These are phyloP conservation scores for Melampsora larici-populina DNA, from an alignment of 1,284 basidiomycete genomes.

Conservation along the genomic window DNA sequence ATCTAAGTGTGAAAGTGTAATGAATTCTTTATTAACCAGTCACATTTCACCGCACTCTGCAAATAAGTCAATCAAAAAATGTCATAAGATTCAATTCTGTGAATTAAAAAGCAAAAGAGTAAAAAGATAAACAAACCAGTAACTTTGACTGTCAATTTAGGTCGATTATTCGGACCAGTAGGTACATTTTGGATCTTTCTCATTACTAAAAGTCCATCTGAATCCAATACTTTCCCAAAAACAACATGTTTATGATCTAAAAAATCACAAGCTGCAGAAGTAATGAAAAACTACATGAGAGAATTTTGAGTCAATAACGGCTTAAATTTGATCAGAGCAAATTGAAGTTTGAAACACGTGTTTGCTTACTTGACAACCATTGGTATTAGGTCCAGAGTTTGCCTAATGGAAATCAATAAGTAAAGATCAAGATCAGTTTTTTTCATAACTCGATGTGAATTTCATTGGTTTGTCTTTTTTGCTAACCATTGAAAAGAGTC, in stretches of 20 bases:
- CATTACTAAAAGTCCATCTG: constrained; percentile 75
- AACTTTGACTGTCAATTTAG: constrained; percentile 78
- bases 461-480: no score
- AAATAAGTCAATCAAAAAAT: constrained; percentile 22
- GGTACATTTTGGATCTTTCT: constrained; percentile 92
- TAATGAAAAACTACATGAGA: constrained; percentile 83
- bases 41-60: constrained; percentile 60
- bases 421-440: neutral
- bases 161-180: constrained; percentile 79
- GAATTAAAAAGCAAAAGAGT: no score
- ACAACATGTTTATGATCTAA: constrained; percentile 91
- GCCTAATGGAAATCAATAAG: constrained; percentile 60
- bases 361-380: constrained; percentile 73
- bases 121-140: constrained; percentile 61
- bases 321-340: constrained; percentile 50
- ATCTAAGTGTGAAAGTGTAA: no score
- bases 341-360: neutral
- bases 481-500: constrained; percentile 52
- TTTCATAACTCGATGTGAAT: neutral
- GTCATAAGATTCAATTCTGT: constrained; percentile 43
- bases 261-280: constrained; percentile 87
- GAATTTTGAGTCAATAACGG: neutral
- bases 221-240: constrained; percentile 76
- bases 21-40: no score
- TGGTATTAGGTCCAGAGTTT: constrained; percentile 85